Percentiles rank a stretch among this genome's conserved stretches.
phyloP scores from a whole-genome alignment of 2,329 filamentous ascomycete species.

The Corinectria fuckeliana region DNA sequence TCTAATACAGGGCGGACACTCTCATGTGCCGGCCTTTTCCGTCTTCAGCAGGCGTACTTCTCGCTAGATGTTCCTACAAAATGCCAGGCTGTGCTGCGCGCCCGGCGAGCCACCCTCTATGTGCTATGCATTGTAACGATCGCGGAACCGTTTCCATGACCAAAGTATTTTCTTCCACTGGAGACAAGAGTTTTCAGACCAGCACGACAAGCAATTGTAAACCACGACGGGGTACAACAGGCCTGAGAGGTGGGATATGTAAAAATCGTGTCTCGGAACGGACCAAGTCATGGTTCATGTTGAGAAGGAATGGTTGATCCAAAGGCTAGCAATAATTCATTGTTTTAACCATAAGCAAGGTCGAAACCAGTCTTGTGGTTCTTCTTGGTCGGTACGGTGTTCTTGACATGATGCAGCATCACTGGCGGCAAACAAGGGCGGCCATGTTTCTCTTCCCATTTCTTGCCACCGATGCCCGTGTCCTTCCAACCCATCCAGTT shows the following conservation, averaged over 20 bases:
- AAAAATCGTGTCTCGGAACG: slow-evolving; percentile 2
- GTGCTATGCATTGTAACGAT: slow-evolving; percentile 27
- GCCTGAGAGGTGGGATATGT: neutral
- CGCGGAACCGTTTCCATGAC: slow-evolving; percentile 25
- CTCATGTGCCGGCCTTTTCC: neutral
- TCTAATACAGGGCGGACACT: neutral
- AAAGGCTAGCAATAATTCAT: slow-evolving; percentile 1
- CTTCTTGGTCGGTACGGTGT: slow-evolving; percentile 57
- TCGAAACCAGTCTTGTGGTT: slow-evolving; percentile 49
- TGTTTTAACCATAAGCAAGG: slow-evolving; percentile 46
- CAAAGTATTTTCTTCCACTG: slow-evolving; percentile 25
- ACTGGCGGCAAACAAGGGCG: slow-evolving; percentile 65
- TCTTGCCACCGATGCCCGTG: slow-evolving; percentile 57
- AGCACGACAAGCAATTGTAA: neutral
- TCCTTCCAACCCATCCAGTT: slow-evolving; percentile 69
- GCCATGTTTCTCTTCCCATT: slow-evolving; percentile 63
- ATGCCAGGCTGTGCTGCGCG: slow-evolving; percentile 38
- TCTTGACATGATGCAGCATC: slow-evolving; percentile 66
- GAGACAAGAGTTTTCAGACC: neutral
- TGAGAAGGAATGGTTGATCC: slow-evolving; percentile 7
- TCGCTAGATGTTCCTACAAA: slow-evolving; percentile 28
- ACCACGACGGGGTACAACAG: neutral
- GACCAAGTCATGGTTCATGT: neutral
- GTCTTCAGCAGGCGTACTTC: slow-evolving; percentile 2
- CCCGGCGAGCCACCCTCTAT: slow-evolving; percentile 23